Evolutionary conservation across 352 stramenopile species (phyloP).

Genomic region (Globisporangium acanthophoron): DNA sequence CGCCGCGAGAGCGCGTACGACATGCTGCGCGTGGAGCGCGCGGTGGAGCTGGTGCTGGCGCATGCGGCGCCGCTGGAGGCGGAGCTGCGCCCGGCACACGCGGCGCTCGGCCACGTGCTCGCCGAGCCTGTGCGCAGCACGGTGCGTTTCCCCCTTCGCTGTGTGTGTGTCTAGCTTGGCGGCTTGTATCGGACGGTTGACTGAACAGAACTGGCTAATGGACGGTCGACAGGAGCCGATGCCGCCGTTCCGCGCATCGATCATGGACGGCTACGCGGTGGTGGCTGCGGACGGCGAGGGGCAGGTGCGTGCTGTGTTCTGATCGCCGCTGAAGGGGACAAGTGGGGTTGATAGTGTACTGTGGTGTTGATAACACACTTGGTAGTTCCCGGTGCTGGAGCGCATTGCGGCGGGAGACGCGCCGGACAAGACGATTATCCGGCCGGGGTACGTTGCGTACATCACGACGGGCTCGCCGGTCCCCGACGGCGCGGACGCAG

Average conservation of each 20-base stretch:
- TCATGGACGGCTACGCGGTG: constrained; percentile 98
- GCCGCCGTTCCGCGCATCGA: constrained; percentile 93
- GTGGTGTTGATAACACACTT: constrained; percentile 1
- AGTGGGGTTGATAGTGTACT: not conserved
- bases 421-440: constrained; percentile 27
- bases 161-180: not conserved
- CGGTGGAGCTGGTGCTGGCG: constrained; percentile 45
- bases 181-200: constrained; percentile 10
- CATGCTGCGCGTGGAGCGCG: constrained; percentile 60
- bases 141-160: constrained; percentile 9
- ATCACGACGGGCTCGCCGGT: constrained; percentile 95
- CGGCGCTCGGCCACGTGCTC: constrained; percentile 47
- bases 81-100: constrained; percentile 24
- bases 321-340: not conserved
- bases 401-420: constrained; percentile 66
- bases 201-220: not conserved
- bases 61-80: constrained; percentile 33
- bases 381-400: constrained; percentile 61
- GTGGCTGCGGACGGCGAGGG: constrained; percentile 76
- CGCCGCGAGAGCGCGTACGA: constrained; percentile 70
- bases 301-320: constrained; percentile 20
- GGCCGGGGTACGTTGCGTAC: constrained; percentile 71
- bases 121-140: constrained; percentile 43
- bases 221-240: constrained; percentile 63
- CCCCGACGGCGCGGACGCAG: constrained; percentile 86